Evolutionary conservation across 495 filamentous ascomycete genomes (phyloP).

Genomic region (Hypoxylon lienhwacheense): DNA sequence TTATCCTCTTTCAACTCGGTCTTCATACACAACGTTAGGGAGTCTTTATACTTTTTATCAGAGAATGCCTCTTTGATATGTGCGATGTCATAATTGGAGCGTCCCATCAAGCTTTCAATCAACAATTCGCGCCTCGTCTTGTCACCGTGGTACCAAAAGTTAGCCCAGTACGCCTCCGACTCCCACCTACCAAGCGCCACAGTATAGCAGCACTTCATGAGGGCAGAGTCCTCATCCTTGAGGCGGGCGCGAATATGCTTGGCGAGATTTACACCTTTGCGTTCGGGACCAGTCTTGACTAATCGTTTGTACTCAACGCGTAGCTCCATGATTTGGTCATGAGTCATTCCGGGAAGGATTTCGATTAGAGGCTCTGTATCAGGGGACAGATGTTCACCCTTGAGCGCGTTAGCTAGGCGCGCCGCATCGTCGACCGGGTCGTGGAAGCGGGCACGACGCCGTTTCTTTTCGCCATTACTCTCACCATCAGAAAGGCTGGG

Average conservation of each 20-base stretch:
- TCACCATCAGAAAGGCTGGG: slow-evolving; percentile 47
- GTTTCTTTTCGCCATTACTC: slow-evolving; percentile 42
- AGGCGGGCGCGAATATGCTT: slow-evolving; percentile 89
- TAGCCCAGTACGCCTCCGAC: slow-evolving; percentile 95
- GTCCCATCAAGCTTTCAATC: slow-evolving; percentile 90
- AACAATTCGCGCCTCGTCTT: slow-evolving; percentile 82
- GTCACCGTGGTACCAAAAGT: slow-evolving; percentile 94
- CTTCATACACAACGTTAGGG: slow-evolving; percentile 81
- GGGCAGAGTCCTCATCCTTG: slow-evolving; percentile 62
- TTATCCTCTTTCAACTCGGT: slow-evolving; percentile 91
- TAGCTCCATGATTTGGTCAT: slow-evolving; percentile 82
- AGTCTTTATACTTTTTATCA: slow-evolving; percentile 89
- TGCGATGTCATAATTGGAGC: slow-evolving; percentile 81
- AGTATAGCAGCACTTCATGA: slow-evolving; percentile 89
- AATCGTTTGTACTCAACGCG: slow-evolving; percentile 87
- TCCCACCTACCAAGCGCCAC: slow-evolving; percentile 91
- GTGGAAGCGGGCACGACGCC: slow-evolving; percentile 68
- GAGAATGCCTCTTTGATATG: slow-evolving; percentile 90
- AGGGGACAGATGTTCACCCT: slow-evolving; percentile 61
- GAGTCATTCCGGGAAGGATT: slow-evolving; percentile 79
- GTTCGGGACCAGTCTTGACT: slow-evolving; percentile 68
- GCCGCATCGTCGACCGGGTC: slow-evolving; percentile 78
- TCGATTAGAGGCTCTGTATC: slow-evolving; percentile 74
- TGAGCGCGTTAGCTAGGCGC: slow-evolving; percentile 73
- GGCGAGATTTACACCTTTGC: slow-evolving; percentile 88